Evolutionary conservation across 176 grass and related monocot genomes (phyloP).

Genomic region (Tillandsia fasciculata): DNA sequence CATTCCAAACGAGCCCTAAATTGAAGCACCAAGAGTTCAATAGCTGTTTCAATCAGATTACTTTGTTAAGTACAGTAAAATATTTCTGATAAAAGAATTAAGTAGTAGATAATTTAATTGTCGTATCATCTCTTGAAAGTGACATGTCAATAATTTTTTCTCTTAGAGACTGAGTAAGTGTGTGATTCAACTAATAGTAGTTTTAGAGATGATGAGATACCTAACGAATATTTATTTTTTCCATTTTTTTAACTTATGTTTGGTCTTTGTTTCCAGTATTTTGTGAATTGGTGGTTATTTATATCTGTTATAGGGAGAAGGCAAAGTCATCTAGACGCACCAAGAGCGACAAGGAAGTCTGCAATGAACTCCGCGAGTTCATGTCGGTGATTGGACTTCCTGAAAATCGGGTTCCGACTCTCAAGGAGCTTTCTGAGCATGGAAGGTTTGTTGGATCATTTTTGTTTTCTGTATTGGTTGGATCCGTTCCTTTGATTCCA

Average conservation of each 20-base stretch:
- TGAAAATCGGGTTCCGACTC: conserved; percentile 16
- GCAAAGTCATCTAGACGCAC: conserved; percentile 13
- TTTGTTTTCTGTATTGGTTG: not conserved
- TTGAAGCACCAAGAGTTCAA: too few relatives aligned
- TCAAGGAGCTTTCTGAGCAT: conserved; percentile 25
- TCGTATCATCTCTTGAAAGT: not conserved
- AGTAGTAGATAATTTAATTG: too few relatives aligned
- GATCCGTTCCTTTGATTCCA: too few relatives aligned
- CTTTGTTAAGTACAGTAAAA: too few relatives aligned
- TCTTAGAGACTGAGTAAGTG: too few relatives aligned
- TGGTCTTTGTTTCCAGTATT: not conserved
- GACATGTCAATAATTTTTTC: not conserved
- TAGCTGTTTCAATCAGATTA: too few relatives aligned
- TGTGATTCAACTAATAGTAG: too few relatives aligned
- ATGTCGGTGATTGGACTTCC: conserved; percentile 23
- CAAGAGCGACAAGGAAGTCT: conserved; percentile 25
- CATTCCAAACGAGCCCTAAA: too few relatives aligned
- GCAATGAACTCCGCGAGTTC: conserved; percentile 28
- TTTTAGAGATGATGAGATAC: too few relatives aligned
- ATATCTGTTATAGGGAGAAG: conserved; percentile 5
- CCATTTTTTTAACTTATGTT: too few relatives aligned
- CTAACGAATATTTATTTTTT: too few relatives aligned
- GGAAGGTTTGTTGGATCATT: conserved; percentile 25
- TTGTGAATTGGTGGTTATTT: not conserved
- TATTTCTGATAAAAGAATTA: too few relatives aligned